These are phyloP conservation scores for Closterium sp. DNA, from an alignment of 139 green algal species.

Conservation along the genomic window DNA sequence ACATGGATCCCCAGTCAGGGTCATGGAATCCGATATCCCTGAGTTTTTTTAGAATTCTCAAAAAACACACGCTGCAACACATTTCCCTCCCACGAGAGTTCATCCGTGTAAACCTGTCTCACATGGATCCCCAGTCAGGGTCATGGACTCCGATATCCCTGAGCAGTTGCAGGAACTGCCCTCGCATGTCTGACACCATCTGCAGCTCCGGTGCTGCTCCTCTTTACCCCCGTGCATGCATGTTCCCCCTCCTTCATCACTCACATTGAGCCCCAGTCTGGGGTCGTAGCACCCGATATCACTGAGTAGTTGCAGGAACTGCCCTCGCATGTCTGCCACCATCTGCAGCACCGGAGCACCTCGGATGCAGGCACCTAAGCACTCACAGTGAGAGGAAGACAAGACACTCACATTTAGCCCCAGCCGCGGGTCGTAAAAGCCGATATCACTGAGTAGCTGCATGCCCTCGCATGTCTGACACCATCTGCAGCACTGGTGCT, in stretches of 20 bases:
- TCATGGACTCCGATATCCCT: background rate
- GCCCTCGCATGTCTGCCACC: conserved; percentile 75
- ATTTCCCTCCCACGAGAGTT: too few species aligned
- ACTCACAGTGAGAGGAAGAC: background rate
- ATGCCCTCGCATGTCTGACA: conserved; percentile 42
- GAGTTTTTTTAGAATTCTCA: background rate
- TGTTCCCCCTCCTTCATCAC: background rate
- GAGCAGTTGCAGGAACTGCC: background rate
- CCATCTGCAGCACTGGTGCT: too few species aligned
- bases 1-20: background rate
- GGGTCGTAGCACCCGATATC: conserved; percentile 68
- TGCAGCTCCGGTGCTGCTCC: background rate
- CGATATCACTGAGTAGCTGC: conserved; percentile 2
- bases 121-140: background rate
- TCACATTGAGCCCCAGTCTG: background rate
- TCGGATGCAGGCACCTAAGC: background rate
- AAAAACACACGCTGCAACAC: too few species aligned
- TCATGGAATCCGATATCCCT: background rate
- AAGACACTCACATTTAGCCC: background rate
- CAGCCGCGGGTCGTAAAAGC: background rate
- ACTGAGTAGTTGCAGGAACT: conserved; percentile 81
- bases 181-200: background rate
- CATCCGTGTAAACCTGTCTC: background rate
- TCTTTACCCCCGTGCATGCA: background rate
- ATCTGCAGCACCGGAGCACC: conserved; percentile 65